Evolutionary conservation across 2,329 filamentous ascomycete genomes (phyloP), one percentile per base, ranked within the genome.

Genomic region (Paracorniculantispora psalliotae): DNA sequence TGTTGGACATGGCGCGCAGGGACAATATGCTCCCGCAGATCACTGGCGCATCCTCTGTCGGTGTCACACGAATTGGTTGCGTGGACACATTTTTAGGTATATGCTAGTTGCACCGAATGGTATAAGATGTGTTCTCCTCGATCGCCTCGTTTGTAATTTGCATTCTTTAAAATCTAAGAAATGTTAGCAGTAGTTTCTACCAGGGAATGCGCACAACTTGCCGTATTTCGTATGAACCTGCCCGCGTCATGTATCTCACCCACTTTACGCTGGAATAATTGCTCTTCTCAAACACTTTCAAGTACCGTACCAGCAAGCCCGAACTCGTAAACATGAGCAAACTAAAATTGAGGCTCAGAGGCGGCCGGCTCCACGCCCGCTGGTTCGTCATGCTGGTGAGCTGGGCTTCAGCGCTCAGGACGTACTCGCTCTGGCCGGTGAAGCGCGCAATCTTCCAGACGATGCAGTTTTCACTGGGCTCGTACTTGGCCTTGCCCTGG

Each of bases 381-480:
- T 97, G 92, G 68, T 96, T 96, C 50, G 96, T 99, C 92, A 97
- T 99, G 73, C 89, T 92, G 6, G 92, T 96, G 67, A 99, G 78
- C 57, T 89, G 89, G 44, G 94, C 94, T 75, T 99, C 96, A 10
- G 94, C 94, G 67, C 89, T 96, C 60, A 99, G 81, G 13, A 99
- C 93, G 64, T 89, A 99, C 75, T 99, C 94, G 75, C 89, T 93
- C 75, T 97, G 92, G n/a, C 94, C 94, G 0, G 92, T 94, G 75
- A 99, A 99, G n/a, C 94, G 85, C 13, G 92, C 89, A 65, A 99
- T 97, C 81, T 97, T 97, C 94, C 94, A 99, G 13, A 97, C 89
- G 64, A 99, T 97, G 69, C 93, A 91, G 79, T 99, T 99, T 71
- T 97, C 92, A 63, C 92, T 90, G 0, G 94, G 96, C 75, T 99